These are phyloP conservation scores for Ophiosphaerella narmari DNA, from an alignment of 2,329 filamentous ascomycete species.

Conservation along the genomic window DNA sequence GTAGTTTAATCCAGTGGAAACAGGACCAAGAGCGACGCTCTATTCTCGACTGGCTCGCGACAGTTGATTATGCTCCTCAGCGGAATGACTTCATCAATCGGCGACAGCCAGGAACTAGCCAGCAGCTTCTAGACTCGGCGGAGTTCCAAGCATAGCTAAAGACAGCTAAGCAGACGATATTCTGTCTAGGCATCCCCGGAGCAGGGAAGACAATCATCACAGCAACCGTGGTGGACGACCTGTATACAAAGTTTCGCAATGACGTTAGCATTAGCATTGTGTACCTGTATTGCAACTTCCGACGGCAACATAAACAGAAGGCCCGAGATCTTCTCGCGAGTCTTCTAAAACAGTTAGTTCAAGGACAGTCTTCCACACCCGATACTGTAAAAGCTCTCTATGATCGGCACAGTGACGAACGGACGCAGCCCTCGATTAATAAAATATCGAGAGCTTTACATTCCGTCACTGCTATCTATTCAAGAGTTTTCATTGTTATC, in stretches of 20 bases:
- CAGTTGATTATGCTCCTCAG: conserved; percentile 44
- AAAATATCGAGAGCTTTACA: conserved; percentile 9
- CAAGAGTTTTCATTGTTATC: conserved; percentile 25
- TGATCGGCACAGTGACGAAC: conserved; percentile 2
- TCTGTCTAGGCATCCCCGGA: conserved; percentile 45
- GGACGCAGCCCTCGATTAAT: conserved; percentile 8
- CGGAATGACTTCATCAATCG: conserved; percentile 47
- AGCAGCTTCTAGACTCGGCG: conserved; percentile 53
- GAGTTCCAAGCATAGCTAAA: conserved; percentile 14
- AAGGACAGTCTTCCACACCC: background rate
- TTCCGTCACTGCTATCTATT: conserved; percentile 3
- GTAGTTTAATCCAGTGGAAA: too few species aligned
- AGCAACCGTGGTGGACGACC: conserved; percentile 50
- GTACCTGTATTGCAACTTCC: too few species aligned
- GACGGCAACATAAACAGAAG: too few species aligned
- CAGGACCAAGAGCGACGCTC: background rate
- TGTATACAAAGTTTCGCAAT: conserved; percentile 58
- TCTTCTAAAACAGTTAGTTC: conserved; percentile 15
- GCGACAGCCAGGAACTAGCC: conserved; percentile 49
- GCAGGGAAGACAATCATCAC: conserved; percentile 56
- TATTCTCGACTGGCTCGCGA: conserved; percentile 46
- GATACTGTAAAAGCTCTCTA: conserved; percentile 4
- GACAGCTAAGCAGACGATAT: background rate
- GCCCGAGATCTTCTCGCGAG: too few species aligned
- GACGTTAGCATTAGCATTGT: conserved; percentile 4